phyloP scores from a whole-genome alignment of 768 basidiomycete genomes.

The Phlebiopsis gigantea region DNA sequence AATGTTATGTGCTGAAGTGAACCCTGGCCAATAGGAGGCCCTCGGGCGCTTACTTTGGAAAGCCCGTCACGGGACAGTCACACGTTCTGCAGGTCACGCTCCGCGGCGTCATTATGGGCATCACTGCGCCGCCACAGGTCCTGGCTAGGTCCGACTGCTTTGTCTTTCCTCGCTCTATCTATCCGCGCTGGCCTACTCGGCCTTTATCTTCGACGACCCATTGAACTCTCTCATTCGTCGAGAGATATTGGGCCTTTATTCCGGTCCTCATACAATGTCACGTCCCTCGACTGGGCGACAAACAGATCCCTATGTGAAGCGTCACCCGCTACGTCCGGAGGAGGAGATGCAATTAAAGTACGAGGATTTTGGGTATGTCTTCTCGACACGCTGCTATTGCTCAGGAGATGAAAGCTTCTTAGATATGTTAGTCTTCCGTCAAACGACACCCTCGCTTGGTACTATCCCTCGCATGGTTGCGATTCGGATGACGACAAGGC shows the following conservation, averaged over 20 bases:
- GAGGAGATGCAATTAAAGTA: constrained; percentile 10
- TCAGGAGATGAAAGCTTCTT: not conserved
- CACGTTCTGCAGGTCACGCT: not conserved
- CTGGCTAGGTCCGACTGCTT: no score
- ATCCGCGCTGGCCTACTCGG: constrained; percentile 10
- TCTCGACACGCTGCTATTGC: not conserved
- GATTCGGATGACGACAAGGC: constrained; percentile 58
- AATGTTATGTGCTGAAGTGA: not conserved
- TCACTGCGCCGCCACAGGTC: not conserved
- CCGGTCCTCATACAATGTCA: constrained; percentile 4
- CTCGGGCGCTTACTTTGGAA: constrained; percentile 3
- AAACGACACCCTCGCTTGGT: constrained; percentile 76
- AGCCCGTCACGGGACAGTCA: not conserved
- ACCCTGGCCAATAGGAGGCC: constrained; percentile 16
- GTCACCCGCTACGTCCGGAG: constrained; percentile 14
- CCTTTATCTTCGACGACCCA: constrained; percentile 16
- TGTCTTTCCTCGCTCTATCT: not conserved
- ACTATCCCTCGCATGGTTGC: constrained; percentile 76
- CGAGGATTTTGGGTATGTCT: constrained; percentile 20
- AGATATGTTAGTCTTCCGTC: constrained; percentile 28
- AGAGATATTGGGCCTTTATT: constrained; percentile 7
- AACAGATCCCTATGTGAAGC: constrained; percentile 12
- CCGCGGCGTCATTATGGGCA: not conserved
- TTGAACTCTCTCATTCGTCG: constrained; percentile 13
- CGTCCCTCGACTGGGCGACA: constrained; percentile 20